These are phyloP conservation scores for Pontederia crassipes DNA, from an alignment of 176 grass and related monocot genomes.

Conservation along the genomic window DNA sequence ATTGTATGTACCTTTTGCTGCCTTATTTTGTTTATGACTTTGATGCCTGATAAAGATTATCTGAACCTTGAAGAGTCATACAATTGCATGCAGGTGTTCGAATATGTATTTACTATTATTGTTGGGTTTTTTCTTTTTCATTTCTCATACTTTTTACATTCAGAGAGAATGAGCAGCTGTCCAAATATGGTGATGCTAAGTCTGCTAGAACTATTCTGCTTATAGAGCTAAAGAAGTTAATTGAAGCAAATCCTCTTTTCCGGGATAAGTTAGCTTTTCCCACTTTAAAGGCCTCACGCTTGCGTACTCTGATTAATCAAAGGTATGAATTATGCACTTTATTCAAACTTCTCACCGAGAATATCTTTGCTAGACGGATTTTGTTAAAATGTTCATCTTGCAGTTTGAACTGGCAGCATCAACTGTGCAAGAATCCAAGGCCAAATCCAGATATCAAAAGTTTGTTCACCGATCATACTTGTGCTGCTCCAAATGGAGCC, in stretches of 20 bases:
- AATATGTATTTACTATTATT: not conserved
- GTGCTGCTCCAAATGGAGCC: constrained; percentile 56
- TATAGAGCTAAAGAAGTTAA: constrained; percentile 88
- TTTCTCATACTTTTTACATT: not conserved
- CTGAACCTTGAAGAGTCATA: too few species aligned
- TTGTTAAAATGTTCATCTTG: not conserved
- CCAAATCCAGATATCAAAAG: constrained; percentile 97
- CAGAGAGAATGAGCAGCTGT: constrained; percentile 98
- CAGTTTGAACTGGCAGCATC: constrained; percentile 99
- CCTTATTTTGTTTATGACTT: too few species aligned
- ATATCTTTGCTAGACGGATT: too few species aligned
- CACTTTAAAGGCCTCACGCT: constrained; percentile 72
- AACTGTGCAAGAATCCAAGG: constrained; percentile 96
- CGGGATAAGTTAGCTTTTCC: constrained; percentile 85
- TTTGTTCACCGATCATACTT: constrained; percentile 87
- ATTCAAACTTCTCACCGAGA: not conserved
- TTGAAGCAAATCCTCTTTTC: constrained; percentile 96
- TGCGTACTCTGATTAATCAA: constrained; percentile 96
- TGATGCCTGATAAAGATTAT: too few species aligned
- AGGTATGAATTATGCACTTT: constrained; percentile 37
- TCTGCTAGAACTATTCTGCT: constrained; percentile 89
- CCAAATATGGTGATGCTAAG: constrained; percentile 95
- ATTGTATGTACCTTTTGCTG: too few species aligned
- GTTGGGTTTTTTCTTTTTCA: not conserved
- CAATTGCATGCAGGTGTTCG: too few species aligned